Conservation (phyloP, 2,329 filamentous ascomycete genomes). For the Verticillium tricorpus region DNA sequence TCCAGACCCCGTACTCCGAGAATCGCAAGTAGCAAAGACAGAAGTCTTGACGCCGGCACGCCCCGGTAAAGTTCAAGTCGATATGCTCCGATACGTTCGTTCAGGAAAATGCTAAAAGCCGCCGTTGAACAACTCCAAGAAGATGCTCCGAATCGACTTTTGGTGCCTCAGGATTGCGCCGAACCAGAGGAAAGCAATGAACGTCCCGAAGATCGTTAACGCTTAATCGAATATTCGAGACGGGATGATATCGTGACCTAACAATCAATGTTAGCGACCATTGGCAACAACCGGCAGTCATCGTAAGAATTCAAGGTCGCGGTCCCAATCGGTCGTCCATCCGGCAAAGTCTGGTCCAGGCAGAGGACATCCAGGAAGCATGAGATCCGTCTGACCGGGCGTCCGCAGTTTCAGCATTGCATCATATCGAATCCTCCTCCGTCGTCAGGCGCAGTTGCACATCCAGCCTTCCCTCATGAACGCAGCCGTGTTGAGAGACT, state of each 20-base stretch:
- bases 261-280: conserved; percentile 8
- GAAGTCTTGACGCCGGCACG: conserved; percentile 36
- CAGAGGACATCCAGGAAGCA: no score
- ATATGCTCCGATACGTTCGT: conserved; percentile 10
- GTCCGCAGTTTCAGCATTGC: no score
- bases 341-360: no score
- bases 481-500: no score
- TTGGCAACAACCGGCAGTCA: no score
- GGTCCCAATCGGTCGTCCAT: background rate
- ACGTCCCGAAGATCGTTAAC: conserved; percentile 6
- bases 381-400: no score
- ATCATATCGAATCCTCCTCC: no score
- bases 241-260: conserved; percentile 11
- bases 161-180: conserved; percentile 11
- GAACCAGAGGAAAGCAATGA: conserved; percentile 7
- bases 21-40: conserved; percentile 28
- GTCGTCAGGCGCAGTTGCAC: no score
- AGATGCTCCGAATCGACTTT: conserved; percentile 14
- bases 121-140: conserved; percentile 11
- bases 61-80: conserved; percentile 21
- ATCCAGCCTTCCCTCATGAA: no score
- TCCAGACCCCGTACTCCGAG: conserved; percentile 33
- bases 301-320: no score
- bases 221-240: conserved; percentile 31
- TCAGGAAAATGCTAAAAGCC: conserved; percentile 11